Percentiles rank a stretch among this genome's conserved stretches.
These are phyloP conservation scores for Suhomyces kilbournensis DNA, from an alignment of 805 yeast species.

Conservation along the genomic window DNA sequence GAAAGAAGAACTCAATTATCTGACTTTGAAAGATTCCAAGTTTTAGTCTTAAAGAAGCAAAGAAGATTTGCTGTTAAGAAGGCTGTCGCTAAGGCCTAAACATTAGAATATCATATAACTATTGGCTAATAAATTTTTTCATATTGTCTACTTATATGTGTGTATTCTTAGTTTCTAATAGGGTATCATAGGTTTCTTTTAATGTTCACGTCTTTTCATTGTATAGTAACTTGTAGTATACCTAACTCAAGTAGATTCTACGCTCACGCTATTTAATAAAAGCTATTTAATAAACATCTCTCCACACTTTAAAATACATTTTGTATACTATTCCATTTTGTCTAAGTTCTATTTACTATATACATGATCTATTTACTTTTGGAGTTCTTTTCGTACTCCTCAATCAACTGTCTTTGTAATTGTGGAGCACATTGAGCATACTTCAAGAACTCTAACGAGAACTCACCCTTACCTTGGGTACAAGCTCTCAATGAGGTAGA, in stretches of 20 bases:
- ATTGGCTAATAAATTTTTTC: slow-evolving; percentile 11
- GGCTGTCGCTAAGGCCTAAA: slow-evolving; percentile 94
- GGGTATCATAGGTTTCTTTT: slow-evolving; percentile 26
- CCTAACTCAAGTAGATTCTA: not conserved
- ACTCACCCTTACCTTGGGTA: slow-evolving; percentile 99
- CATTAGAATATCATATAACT: slow-evolving; percentile 7
- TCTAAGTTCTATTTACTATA: slow-evolving; percentile 3
- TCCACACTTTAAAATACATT: no score
- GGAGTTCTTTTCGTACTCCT: slow-evolving; percentile 53
- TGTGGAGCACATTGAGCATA: slow-evolving; percentile 90
- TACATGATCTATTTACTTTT: slow-evolving; percentile 19
- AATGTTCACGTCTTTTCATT: slow-evolving; percentile 25
- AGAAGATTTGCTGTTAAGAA: slow-evolving; percentile 91
- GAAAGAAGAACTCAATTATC: slow-evolving; percentile 88
- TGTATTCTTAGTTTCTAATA: slow-evolving; percentile 29
- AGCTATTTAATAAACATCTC: not conserved
- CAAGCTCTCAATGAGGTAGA: slow-evolving; percentile 93
- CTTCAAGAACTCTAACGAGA: slow-evolving; percentile 89
- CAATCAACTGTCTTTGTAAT: slow-evolving; percentile 85
- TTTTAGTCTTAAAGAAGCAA: slow-evolving; percentile 94
- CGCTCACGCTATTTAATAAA: no score
- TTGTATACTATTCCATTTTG: not conserved
- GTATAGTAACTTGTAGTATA: not conserved
- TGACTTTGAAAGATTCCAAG: slow-evolving; percentile 99
- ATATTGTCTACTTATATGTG: slow-evolving; percentile 14